Percentiles rank a stretch among this genome's conserved stretches.
These are phyloP conservation scores for Phanerochaete sordida DNA, from an alignment of 768 basidiomycete genomes.

Conservation along the genomic window DNA sequence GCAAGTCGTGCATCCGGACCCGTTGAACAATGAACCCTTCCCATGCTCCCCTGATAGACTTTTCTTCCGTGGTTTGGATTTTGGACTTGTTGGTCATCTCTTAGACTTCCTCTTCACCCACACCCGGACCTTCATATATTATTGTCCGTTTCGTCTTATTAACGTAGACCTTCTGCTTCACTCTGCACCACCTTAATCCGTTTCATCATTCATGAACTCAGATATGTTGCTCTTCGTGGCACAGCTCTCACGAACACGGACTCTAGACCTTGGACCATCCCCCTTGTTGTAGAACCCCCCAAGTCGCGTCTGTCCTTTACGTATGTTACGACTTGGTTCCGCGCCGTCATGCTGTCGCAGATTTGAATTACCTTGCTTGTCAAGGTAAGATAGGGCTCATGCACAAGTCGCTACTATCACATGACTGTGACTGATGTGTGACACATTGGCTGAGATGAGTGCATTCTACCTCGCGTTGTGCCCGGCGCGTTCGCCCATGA, in stretches of 20 bases:
- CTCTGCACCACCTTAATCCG: background rate
- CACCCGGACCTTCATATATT: background rate
- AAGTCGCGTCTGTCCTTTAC: background rate
- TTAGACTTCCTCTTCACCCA: background rate
- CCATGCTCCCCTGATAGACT: background rate
- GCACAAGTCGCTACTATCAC: too few species aligned
- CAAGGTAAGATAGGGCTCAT: too few species aligned
- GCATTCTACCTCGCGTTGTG: too few species aligned
- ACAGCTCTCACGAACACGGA: background rate
- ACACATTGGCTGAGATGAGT: too few species aligned
- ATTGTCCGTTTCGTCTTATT: background rate
- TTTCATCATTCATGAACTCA: background rate
- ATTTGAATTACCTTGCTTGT: background rate
- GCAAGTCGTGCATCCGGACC: slow-evolving; percentile 14
- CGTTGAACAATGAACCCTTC: background rate
- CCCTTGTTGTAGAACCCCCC: background rate
- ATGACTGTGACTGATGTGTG: too few species aligned
- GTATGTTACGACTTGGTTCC: background rate
- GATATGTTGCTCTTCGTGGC: background rate
- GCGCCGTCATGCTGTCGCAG: background rate
- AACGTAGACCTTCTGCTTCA: background rate
- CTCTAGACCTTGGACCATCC: background rate
- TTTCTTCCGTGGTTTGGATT: background rate
- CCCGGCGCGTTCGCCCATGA: too few species aligned
- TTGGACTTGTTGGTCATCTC: background rate